Evolutionary conservation across 148 eudicot genomes (phyloP), one percentile per base, ranked within the genome.

Genomic region (Drosera capensis): DNA sequence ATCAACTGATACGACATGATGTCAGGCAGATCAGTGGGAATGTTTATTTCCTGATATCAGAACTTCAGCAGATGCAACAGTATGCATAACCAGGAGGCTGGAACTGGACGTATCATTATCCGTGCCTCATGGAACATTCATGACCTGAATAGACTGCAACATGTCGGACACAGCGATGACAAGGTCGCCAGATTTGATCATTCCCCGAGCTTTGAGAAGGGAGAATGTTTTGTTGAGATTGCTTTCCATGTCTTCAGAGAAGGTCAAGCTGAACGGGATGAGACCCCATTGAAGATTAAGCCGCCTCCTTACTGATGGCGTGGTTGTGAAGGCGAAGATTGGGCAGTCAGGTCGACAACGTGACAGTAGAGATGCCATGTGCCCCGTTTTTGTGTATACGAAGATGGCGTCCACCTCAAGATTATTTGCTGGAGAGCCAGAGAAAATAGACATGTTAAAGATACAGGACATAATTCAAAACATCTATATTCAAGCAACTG

Each of bases 261-360:
- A 83, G 79, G 75, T 73, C 68, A 88, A 43, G 24, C 96, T 83
- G 64, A 88, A 88, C 34, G 96, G 96, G 45, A 88, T 88, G 14
- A 88, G 71, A 22, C 96, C 96, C 96, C 96, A 88, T 45, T 88
- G 96, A 38, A 88, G 73, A 62, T 88, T 88, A 21, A 88, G 76
- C 55, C 83, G 77, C 31, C 96, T 71, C 60, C 94, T 68, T 15
- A 83, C 74, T 48, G 94, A 72, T 25, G 94, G 58, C 7, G 75
- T 50, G 21, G 73, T 63, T 7, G 92, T 83, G 45, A 88, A 88
- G 13, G 96, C 96, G 51, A 88, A 88, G 56, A 88, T 79, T 23
- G 96, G 96, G 68, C 96, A 88, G 51, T 88, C 94, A 0, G 96
- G 94, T 19, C 96, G 80, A 62, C 94, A 82, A 35, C 94, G 80